These are phyloP conservation scores for Peltaster fructicola DNA, from an alignment of 2,329 filamentous ascomycete genomes.

Conservation along the genomic window DNA sequence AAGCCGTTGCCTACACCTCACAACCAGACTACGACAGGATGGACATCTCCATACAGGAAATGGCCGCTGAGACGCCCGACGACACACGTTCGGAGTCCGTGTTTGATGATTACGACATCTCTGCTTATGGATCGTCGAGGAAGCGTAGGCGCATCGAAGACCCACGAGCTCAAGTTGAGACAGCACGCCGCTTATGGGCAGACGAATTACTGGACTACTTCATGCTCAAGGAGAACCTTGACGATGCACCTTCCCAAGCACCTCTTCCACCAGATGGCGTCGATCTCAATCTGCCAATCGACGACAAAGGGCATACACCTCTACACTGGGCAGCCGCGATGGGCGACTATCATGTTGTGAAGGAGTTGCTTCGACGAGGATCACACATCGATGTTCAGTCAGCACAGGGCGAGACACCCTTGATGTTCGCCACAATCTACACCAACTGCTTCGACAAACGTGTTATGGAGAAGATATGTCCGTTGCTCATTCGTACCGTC, in stretches of 20 bases:
- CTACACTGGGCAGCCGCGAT: slow-evolving; percentile 96
- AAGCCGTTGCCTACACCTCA: slow-evolving; percentile 3
- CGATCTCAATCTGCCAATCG: slow-evolving; percentile 80
- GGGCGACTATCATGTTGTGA: slow-evolving; percentile 86
- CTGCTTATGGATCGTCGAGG: slow-evolving; percentile 40
- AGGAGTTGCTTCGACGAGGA: slow-evolving; percentile 65
- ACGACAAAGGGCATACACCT: slow-evolving; percentile 80
- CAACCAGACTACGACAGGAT: slow-evolving; percentile 12
- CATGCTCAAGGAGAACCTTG: slow-evolving; percentile 38
- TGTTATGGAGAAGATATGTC: slow-evolving; percentile 70
- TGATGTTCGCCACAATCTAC: slow-evolving; percentile 89
- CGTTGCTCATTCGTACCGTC: slow-evolving; percentile 67
- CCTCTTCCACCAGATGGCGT: slow-evolving; percentile 74
- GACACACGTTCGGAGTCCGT: slow-evolving; percentile 76
- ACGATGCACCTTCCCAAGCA: slow-evolving; percentile 46
- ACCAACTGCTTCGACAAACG: slow-evolving; percentile 94
- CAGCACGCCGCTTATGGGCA: slow-evolving; percentile 77
- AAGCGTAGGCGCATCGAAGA: slow-evolving; percentile 61
- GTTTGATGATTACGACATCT: slow-evolving; percentile 64
- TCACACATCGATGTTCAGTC: slow-evolving; percentile 54
- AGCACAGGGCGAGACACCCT: slow-evolving; percentile 56
- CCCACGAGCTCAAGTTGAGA: slow-evolving; percentile 42
- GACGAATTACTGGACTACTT: slow-evolving; percentile 95
- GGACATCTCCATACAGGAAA: slow-evolving; percentile 12
- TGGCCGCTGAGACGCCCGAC: slow-evolving; percentile 59